Conservation (phyloP, 306 rosid species). For the cucumber (Cucumis sativus) region Cucumber_9930_V3 NC_026657.2:10062001-10062500, state of each 20-base stretch:
- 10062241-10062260: neutral
- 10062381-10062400: conserved; percentile 55
- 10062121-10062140: neutral
- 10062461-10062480: conserved; percentile 28
- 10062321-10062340: conserved; percentile 1
- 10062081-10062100: neutral
- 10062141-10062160: neutral
- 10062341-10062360: conserved; percentile 43
- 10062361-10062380: conserved; percentile 26
- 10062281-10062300: neutral
- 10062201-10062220: neutral
- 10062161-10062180: neutral
- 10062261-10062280: neutral
- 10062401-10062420: conserved; percentile 45
- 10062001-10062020: neutral
- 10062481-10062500: conserved; percentile 24
- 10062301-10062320: neutral
- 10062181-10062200: neutral
- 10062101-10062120: neutral
- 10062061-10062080: conserved; percentile 1
- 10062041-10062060: neutral
- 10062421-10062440: conserved; percentile 38
- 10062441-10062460: conserved; percentile 38
- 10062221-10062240: neutral
- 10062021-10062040: neutral